Evolutionary conservation across 2,329 filamentous ascomycete genomes (phyloP).

Genomic region (Incumbomyces delicatus): DNA sequence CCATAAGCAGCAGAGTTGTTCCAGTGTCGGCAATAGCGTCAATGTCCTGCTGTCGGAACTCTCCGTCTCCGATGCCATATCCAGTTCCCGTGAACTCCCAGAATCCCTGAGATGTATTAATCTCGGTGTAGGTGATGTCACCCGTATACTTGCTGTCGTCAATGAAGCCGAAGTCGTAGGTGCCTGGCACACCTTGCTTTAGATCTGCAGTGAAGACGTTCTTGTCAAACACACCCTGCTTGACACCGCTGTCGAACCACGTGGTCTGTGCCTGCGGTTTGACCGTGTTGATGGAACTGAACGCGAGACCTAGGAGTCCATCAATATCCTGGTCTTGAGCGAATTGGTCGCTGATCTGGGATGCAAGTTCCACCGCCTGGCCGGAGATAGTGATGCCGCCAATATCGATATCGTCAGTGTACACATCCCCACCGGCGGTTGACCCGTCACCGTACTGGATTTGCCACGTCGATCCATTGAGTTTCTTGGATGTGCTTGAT

Average conservation of each 20-base stretch:
- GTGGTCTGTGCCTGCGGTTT: conserved; percentile 41
- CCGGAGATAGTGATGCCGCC: conserved; percentile 48
- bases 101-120: conserved; percentile 49
- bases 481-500: conserved; percentile 35
- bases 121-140: conserved; percentile 44
- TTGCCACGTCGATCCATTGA: conserved; percentile 45
- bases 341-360: conserved; percentile 47
- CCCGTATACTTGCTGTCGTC: conserved; percentile 51
- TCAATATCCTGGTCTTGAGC: conserved; percentile 43
- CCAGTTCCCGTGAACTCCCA: conserved; percentile 50
- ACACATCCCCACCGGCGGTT: conserved; percentile 54
- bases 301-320: conserved; percentile 51
- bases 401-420: conserved; percentile 54
- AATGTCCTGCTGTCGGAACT: conserved; percentile 33
- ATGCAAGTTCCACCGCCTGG: conserved; percentile 59
- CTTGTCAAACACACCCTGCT: conserved; percentile 33
- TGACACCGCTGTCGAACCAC: conserved; percentile 52
- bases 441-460: conserved; percentile 59
- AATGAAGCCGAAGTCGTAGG: conserved; percentile 52
- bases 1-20: conserved; percentile 56
- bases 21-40: conserved; percentile 59
- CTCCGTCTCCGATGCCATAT: conserved; percentile 43
- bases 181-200: conserved; percentile 43
- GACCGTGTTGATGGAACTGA: conserved; percentile 51
- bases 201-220: conserved; percentile 47